A percentile compares a stretch with the other conserved stretches of the same genome.
These are phyloP conservation scores for Paecilomyces niveus DNA, from an alignment of 2,329 filamentous ascomycete genomes.

Conservation along the genomic window DNA sequence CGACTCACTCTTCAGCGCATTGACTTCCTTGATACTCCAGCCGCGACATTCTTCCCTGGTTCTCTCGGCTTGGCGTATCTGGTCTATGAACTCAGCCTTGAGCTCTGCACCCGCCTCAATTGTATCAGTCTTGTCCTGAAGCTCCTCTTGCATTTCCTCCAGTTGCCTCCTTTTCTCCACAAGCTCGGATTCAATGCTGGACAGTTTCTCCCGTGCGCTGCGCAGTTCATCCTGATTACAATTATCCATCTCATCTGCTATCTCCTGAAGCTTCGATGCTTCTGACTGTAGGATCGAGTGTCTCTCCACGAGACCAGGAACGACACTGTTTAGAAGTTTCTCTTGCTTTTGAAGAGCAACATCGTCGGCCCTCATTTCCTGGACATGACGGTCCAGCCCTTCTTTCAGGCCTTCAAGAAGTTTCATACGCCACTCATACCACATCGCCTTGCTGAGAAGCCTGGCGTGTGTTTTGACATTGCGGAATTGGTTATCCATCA, in stretches of 20 bases:
- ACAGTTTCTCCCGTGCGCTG: constrained; percentile 62
- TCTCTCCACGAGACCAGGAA: constrained; percentile 59
- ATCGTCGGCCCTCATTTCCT: constrained; percentile 71
- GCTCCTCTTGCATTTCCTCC: constrained; percentile 57
- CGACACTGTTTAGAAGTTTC: constrained; percentile 55
- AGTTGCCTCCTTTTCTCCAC: constrained; percentile 62
- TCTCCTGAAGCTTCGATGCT: constrained; percentile 59
- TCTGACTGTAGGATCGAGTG: constrained; percentile 58
- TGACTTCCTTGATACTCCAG: constrained; percentile 78
- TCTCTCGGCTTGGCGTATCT: constrained; percentile 76
- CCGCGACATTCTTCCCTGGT: constrained; percentile 82
- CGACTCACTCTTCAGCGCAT: constrained; percentile 62
- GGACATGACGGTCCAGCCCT: constrained; percentile 66
- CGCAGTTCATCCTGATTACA: constrained; percentile 76
- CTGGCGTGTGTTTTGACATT: constrained; percentile 92
- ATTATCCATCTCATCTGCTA: constrained; percentile 53
- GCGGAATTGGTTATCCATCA: constrained; percentile 96
- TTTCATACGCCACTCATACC: constrained; percentile 97
- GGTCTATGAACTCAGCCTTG: constrained; percentile 62
- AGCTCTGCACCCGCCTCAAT: constrained; percentile 57
- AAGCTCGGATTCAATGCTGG: constrained; percentile 59
- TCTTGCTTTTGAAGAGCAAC: constrained; percentile 61
- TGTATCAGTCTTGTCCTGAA: constrained; percentile 58
- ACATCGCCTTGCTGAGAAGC: constrained; percentile 86
- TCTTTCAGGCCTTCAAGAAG: constrained; percentile 75